Base-by-base conservation (phyloP, 2,329 filamentous ascomycete genomes). In the Ophiostoma ulmi region DNA sequence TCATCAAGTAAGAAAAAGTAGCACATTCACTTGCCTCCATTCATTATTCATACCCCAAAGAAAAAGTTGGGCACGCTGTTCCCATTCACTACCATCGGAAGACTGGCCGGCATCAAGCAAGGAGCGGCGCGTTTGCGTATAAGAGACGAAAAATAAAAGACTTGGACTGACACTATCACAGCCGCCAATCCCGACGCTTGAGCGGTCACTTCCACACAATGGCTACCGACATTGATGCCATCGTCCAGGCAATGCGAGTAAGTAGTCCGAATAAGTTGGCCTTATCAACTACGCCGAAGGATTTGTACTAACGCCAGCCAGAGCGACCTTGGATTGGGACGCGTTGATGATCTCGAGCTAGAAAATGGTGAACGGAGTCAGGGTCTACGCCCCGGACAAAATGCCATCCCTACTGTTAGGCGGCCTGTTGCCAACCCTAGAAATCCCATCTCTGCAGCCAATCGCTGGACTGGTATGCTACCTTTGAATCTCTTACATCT, bases 321-420 rank as follows among this genome's bases (percentile, higher is more conserved):
- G 73, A 70, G 63, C n/a, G 73, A 74, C 20, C 69, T 74, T 5
- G 73, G 73, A 7, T 31, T 68, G 13, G 22, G 52, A 1, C 71
- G 73, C 3, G 72, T 74, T 3, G 71, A 74, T 26, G 73, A 74
- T 39, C 71, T 74, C 2, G 67, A 73, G 20, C 68, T 74, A 14
- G 73, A 73, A 22, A 71, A 74, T 44, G 73, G 73, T 1, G 68
- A 36, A 11, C 52, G 35, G 20, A 67, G 72, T 5, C 48, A 67
- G 2, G 58, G 38, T 20, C 38, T 31, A 20, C 65, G 65, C 10
- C 65, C 39, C 14, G 65, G 65, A 1, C 65, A 48, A 5, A 20
- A 20, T 6, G 14, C 65, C 7, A 13, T 64, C 8, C 36, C 63
- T 17, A 26, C 31, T 67, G 6, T 67, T 26, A 61, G 26, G 65